Base-by-base conservation (phyloP, 352 stramenopile genomes). In the Pythium brassicae region DNA sequence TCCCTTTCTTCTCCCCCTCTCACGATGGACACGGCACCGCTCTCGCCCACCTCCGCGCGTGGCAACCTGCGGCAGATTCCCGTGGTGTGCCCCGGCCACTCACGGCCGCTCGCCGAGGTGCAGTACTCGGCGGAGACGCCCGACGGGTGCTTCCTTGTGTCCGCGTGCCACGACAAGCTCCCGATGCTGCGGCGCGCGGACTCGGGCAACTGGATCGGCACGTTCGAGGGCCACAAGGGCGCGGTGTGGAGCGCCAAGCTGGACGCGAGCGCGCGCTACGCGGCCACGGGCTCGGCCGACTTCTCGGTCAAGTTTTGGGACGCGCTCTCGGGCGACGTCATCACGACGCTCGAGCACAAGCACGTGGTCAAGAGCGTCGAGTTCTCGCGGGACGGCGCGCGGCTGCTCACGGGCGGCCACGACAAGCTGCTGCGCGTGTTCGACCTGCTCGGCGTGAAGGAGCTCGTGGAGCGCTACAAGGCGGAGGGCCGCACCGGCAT, bases 271-370 rank as follows among this genome's bases (percentile, higher is more conserved):
- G 89, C 76, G 7, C 77, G 78, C 47, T 86, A 97, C 22, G 89
- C 86, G 0, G 92, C 83, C 4, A 98, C 95, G 12, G 96, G 89
- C 12, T 95, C 76, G 50, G 96, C 92, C 14, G 96, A 99, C 74
- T 99, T 98, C 62, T 92, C 71, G 14, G 96, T 96, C 43, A 95
- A 97, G 60, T 71, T 99, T 17, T 99, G 97, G 97, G 95, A 99
- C 75, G 97, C 95, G 9, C 87, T 98, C 45, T 98, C 95, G 32
- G 97, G 96, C 48, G 83, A 97, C 27, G 69, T 83, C n/a, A 66
- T 98, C 29, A 80, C 89, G 9, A 95, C 87, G n/a, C 93, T 98
- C 34, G 78, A 95, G 29, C 97, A 99, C 76, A 93, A 96, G 58
- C 96, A 99, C 72, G 95, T 99, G 55, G 96, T 99, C 57, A 99